Base-by-base conservation (phyloP, 768 basidiomycete genomes). In the Kwoniella sp. region DNA sequence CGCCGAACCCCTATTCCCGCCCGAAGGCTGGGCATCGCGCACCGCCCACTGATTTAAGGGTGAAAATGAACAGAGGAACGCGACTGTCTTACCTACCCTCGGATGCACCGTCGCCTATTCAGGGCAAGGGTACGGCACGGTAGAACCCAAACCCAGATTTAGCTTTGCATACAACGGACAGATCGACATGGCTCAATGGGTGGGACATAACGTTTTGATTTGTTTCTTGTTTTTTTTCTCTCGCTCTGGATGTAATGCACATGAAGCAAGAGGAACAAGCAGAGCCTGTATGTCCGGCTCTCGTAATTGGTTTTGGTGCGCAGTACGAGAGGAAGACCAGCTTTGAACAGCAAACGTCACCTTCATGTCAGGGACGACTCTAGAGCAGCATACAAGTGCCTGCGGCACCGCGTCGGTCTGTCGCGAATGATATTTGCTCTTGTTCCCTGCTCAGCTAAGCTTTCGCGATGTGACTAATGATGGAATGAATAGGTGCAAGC, bases 401-500 rank as follows among this genome's bases (percentile, higher is more conserved):
- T 45, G 17, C 41, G 41, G 41, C 41, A 45, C 15, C 41, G 41
- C 41, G 41, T 45, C 41, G 20, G 41, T 45, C 11, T 11, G 17
- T n/a, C 41, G 41, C 41, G 41, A 45, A 45, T 45, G 41, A 45
- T 45, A 7, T 45, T 45, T 8, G 11, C 41, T 45, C 17, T 17
- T 45, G 41, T 11, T 11, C 34, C 13, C 34, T 5, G 34, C n/a
- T n/a, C n/a, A n/a, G n/a, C n/a, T 34, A 34, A 34, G 34, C n/a
- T n/a, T n/a, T n/a, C n/a, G 34, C 20, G 41, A 45, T 45, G 41
- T 20, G 41, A 11, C 4, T 17, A n/a, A 45, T 9, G 20, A 45
- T 45, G 41, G 41, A 45, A 20, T 45, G 41, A 45, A 45, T 45
- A 20, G 17, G 28, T 54, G 53, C 53, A 54, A 54, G 53, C 53